A percentile compares a stretch with the other conserved stretches of the same genome.
phyloP scores from a whole-genome alignment of 306 rosid genomes.

The Citrullus colocynthis region DNA sequence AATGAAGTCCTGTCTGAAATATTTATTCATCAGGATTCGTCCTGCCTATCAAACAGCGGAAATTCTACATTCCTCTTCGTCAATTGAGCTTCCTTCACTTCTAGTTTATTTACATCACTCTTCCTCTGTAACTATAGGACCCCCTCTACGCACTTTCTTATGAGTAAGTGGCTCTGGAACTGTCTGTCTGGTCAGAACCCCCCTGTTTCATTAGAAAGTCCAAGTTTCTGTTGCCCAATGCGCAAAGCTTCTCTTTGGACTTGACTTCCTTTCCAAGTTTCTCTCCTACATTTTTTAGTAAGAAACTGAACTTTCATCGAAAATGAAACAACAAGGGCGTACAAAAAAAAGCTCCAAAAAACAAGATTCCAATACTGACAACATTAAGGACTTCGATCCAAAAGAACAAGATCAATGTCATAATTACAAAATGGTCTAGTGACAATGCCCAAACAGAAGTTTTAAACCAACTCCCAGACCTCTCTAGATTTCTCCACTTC shows the following conservation, averaged over 20 bases:
- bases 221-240: neutral
- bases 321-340: too few species aligned
- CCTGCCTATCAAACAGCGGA: neutral
- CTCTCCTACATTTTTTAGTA: neutral
- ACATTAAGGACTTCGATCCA: neutral
- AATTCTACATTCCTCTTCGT: neutral
- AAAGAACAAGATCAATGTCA: neutral
- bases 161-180: neutral
- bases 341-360: too few species aligned
- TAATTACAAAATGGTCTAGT: too few species aligned
- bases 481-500: neutral
- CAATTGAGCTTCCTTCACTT: neutral
- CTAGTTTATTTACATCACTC: neutral
- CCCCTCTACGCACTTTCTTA: neutral
- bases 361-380: too few species aligned
- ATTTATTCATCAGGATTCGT: neutral
- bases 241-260: neutral
- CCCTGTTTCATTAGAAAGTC: neutral
- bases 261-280: neutral
- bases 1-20: neutral
- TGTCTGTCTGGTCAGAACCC: neutral
- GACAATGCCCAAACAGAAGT: neutral
- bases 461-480: too few species aligned
- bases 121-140: neutral
- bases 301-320: too few species aligned